A percentile compares a stretch with the other conserved stretches of the same genome.
These are phyloP conservation scores for Globisporangium paroecandrum DNA, from an alignment of 352 stramenopile species.

Conservation along the genomic window DNA sequence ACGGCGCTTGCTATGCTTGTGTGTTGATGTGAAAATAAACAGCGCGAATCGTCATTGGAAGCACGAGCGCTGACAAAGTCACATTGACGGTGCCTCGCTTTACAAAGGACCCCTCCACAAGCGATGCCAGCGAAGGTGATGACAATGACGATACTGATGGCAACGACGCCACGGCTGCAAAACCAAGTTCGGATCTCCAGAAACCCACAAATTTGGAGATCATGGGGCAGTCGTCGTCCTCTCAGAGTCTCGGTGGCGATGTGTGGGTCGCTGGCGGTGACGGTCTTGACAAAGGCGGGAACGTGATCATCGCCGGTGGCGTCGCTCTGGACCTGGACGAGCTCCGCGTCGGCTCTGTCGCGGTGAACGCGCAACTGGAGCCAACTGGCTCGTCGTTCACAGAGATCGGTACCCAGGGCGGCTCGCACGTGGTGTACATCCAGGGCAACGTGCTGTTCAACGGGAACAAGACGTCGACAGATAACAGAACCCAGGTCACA, in stretches of 20 bases:
- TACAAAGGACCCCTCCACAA: not conserved
- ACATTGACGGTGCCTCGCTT: constrained; percentile 15
- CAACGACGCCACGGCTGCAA: constrained; percentile 6
- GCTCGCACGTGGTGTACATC: constrained; percentile 47
- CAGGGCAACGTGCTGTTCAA: constrained; percentile 62
- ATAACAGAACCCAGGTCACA: constrained; percentile 42
- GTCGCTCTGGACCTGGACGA: constrained; percentile 25
- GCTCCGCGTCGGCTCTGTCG: constrained; percentile 33
- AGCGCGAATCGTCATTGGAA: constrained; percentile 24
- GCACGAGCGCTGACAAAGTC: constrained; percentile 12
- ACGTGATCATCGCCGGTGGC: constrained; percentile 47
- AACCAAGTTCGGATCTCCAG: constrained; percentile 13
- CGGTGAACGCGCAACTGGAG: constrained; percentile 57
- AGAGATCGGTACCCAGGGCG: constrained; percentile 55
- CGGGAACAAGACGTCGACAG: constrained; percentile 22
- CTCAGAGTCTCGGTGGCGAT: constrained; percentile 43
- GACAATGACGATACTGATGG: constrained; percentile 5
- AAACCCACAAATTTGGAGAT: constrained; percentile 45
- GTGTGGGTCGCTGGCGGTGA: constrained; percentile 53
- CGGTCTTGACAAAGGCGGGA: constrained; percentile 38
- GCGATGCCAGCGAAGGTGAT: not conserved
- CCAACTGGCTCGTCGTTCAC: constrained; percentile 39
- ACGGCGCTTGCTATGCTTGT: not conserved
- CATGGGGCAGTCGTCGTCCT: constrained; percentile 46
- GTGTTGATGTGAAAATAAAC: not conserved